Evolutionary conservation across 2,329 filamentous ascomycete genomes (phyloP).

Genomic region (Colletotrichum sp.): DNA sequence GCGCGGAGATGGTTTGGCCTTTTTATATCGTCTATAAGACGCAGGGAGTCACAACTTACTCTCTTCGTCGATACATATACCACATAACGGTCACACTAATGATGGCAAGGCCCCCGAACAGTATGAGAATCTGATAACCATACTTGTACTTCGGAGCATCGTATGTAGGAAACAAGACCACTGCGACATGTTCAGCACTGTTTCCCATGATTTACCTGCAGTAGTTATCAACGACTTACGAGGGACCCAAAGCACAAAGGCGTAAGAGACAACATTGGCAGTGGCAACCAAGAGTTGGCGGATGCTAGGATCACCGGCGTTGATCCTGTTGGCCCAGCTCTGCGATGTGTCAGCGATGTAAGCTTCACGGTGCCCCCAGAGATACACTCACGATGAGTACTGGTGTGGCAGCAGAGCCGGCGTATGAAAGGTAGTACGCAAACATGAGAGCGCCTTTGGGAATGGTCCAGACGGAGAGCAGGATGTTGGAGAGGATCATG

Average conservation of each 20-base stretch:
- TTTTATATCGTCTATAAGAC: rapidly evolving
- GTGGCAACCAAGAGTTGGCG: not conserved
- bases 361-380: rapidly evolving
- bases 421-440: slow-evolving; percentile 25
- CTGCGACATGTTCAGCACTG: not conserved
- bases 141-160: slow-evolving; percentile 37
- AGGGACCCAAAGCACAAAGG: slow-evolving; percentile 9
- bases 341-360: not conserved
- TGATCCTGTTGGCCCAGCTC: slow-evolving; percentile 7
- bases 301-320: not conserved
- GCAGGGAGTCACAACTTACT: not conserved
- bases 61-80: slow-evolving; percentile 9
- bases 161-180: slow-evolving; percentile 35
- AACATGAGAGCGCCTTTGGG: slow-evolving; percentile 22
- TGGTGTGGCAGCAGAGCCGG: slow-evolving; percentile 22
- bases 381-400: slow-evolving; percentile 24
- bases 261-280: slow-evolving; percentile 4
- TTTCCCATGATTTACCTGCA: rapidly evolving
- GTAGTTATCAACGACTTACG: not conserved
- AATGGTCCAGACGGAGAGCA: slow-evolving; percentile 25
- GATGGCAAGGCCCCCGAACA: slow-evolving; percentile 32
- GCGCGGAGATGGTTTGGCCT: not conserved
- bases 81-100: slow-evolving; percentile 9
- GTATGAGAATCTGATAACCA: slow-evolving; percentile 35
- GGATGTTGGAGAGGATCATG: slow-evolving; percentile 23